phyloP scores from a whole-genome alignment of 129 eudicot species.

The Escallonia rubra region DNA sequence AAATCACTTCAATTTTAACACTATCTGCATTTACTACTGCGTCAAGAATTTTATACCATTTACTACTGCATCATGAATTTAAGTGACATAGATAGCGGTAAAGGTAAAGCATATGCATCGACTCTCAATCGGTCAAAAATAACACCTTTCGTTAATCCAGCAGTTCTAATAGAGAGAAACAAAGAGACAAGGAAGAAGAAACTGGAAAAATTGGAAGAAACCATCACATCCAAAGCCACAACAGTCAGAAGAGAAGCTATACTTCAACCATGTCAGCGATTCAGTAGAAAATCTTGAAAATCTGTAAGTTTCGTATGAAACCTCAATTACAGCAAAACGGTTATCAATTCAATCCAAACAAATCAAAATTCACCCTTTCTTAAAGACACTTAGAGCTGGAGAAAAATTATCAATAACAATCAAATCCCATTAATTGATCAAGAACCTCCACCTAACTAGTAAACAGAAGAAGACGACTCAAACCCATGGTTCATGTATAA shows the following conservation, averaged over 20 bases:
- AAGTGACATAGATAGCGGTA: no score
- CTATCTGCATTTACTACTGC: no score
- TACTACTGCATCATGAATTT: no score
- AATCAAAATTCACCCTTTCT: not conserved
- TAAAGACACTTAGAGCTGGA: not conserved
- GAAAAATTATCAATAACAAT: not conserved
- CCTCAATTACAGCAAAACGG: not conserved
- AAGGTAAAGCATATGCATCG: not conserved
- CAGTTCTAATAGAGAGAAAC: not conserved
- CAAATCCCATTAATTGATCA: conserved; percentile 6
- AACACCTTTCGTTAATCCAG: not conserved
- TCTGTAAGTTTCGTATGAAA: not conserved
- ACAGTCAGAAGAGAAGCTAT: not conserved
- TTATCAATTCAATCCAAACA: not conserved
- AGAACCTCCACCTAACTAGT: no score
- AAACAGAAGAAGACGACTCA: no score
- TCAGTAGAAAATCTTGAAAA: not conserved
- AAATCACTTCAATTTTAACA: no score
- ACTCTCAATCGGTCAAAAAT: not conserved
- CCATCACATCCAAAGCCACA: not conserved
- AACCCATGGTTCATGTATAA: not conserved
- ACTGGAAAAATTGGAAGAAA: not conserved
- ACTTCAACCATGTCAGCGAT: not conserved
- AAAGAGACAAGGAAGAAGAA: not conserved
- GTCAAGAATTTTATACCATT: no score